Evolutionary conservation across 768 basidiomycete species (phyloP), one percentile per base, ranked within the genome.

Genomic region (Antrodiella citrinella): DNA sequence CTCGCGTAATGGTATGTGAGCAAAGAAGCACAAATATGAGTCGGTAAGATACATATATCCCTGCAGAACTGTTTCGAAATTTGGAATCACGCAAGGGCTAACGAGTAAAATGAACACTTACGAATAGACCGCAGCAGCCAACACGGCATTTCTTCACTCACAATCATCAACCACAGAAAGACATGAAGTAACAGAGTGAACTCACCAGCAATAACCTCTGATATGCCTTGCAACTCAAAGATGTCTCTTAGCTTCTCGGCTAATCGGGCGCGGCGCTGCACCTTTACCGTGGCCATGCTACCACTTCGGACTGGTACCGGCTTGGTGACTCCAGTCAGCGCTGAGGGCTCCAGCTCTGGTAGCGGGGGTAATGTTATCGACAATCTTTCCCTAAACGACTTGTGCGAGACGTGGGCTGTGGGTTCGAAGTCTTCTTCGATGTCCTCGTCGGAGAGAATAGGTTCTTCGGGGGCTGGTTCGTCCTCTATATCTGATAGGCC

Each of bases 31-130:
- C 18, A 98, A 67, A 64, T 95, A 88, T 10, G 86, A 82, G 58
- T 89, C 89, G 1, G 95, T 98, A 45, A 98, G 73, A 65, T 95
- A 99, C 80, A 99, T 90, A 63, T 95, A 98, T 2, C 95, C 95
- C 67, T 99, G 95, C 25, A 99, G 74, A 54, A 98, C 91, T 89
- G 65, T 26, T n/a, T n/a, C 15, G 44, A 53, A 38, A 19, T 9
- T n/a, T 50, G 7, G 46, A 21, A 53, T 52, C 13, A 52, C 47
- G 26, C 20, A 56, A 18, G 54, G 52, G 44, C 47, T 7, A 21
- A n/a, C 3, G 39, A 41, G 13, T 43, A 24, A 20, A 19, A 52
- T 50, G 21, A 7, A 38, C 25, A 82, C 92, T 77, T 61, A 94
- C 92, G 70, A 56, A 94, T 81, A 45, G 89, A 91, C 46, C 91